Conservation (phyloP, 225 moss, liverwort and hornwort species). For the Asterella californica region DNA sequence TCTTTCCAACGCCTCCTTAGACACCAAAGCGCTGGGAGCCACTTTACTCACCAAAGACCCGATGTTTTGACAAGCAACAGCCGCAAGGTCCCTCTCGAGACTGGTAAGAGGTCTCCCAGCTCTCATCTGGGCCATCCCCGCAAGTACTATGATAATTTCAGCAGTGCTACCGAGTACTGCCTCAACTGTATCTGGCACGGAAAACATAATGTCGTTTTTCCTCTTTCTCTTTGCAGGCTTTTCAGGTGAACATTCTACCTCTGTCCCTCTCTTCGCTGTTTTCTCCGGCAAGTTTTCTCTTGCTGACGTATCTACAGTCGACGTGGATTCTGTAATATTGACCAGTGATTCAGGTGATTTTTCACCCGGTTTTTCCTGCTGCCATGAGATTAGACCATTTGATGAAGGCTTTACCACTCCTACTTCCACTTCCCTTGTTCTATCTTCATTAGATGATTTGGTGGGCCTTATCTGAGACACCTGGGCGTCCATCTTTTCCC, state of each 20-base stretch:
- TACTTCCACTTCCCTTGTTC: neutral
- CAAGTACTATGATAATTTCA: constrained; percentile 74
- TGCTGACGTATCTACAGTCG: neutral
- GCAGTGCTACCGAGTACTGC: constrained; percentile 56
- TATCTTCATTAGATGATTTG: neutral
- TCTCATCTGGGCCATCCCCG: constrained; percentile 67
- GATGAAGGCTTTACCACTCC: neutral
- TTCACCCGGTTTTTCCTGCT: neutral
- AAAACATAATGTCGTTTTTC: constrained; percentile 21
- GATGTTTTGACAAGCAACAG: constrained; percentile 64
- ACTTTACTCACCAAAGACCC: constrained; percentile 48
- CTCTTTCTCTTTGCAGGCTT: constrained; percentile 34
- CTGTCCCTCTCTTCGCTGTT: constrained; percentile 6
- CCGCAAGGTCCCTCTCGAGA: constrained; percentile 64
- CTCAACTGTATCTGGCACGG: constrained; percentile 40
- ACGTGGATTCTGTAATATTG: neutral
- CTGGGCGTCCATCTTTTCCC: neutral
- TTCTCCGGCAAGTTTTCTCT: neutral
- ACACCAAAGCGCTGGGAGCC: constrained; percentile 62
- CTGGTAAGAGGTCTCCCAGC: constrained; percentile 55
- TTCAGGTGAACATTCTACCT: neutral
- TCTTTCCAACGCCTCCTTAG: constrained; percentile 52
- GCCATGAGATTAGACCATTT: neutral
- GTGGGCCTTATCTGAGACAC: neutral
- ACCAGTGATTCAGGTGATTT: neutral